Evolutionary conservation across 441 rosid genomes (phyloP), one percentile per base, ranked within the genome.

Genomic region (Pelargonium australe): DNA sequence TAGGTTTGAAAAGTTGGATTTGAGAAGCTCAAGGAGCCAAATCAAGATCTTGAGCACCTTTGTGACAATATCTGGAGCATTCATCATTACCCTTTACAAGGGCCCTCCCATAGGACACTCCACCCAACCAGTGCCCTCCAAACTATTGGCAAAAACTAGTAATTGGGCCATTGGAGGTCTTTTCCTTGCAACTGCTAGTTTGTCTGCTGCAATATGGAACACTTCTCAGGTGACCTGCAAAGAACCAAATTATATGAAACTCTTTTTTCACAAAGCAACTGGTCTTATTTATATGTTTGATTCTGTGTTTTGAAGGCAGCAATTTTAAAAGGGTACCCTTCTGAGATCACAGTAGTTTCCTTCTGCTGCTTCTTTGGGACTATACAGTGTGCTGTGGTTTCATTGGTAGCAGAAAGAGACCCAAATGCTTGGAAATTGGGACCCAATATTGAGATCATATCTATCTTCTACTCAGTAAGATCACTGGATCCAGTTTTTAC

Each of bases 251-350:
- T n/a, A n/a, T n/a, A 13, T 5, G 4, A 20, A 28, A 25, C 10
- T 28, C 28, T 0, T 47, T 57, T 0, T 44, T 11, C 6, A 5
- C 28, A 23, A 37, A n/a, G 1, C 44, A 9, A 3, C 7, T 9
- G n/a, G 11, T 40, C 43, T 64, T 43, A 23, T 16, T n/a, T n/a
- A 9, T 14, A 55, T 51, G 2, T 7, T 17, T 7, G 45, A 53
- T 60, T 37, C 60, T 14, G 20, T 66, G 7, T 63, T 65, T 44
- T 64, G 72, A 68, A 87, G 90, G 71, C 90, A 55, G 86, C 83
- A 73, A 85, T 86, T 63, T 82, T 87, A 87, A 83, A 80, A 80
- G 89, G 79, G 72, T 87, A 87, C 66, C 90, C 92, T 49, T 49
- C 57, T 6, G 57, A 49, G 57, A 49, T 49, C 13, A 49, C 57